Evolutionary conservation across 805 yeast genomes (phyloP), one percentile per base, ranked within the genome.

Genomic region (Sungouiozyma intestinalis): DNA sequence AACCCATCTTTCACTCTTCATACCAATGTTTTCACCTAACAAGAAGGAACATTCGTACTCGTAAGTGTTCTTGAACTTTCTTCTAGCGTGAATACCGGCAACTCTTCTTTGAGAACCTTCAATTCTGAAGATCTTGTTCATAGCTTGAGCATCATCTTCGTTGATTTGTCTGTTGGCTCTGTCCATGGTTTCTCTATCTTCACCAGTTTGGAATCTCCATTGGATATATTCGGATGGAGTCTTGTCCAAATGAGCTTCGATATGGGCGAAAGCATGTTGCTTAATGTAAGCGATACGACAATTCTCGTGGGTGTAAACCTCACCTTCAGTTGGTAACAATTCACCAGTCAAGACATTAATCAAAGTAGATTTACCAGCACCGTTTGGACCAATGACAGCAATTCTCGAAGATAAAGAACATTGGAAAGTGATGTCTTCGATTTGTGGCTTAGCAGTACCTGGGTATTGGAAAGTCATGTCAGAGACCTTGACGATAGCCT

Each of bases 161-260:
- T 84, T 87, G 70, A 92, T 87, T 71, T 82, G 90, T 79, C 98
- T 86, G 72, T 94, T 86, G 69, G 97, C 98, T 78, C 97, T 85
- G 79, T 92, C 98, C 98, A 92, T 92, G 74, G 98, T 92, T 79
- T 92, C 98, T 78, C 98, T 87, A 74, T 92, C 98, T 79, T 92
- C 98, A 88, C 98, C 98, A 68, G 98, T 92, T 79, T 92, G 98
- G 97, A 90, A 92, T 83, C 98, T 92, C 98, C 98, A 92, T 78
- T 92, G 98, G 63, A 92, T 92, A 78, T 92, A 92, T 79, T 92
- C 98, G 64, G 97, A 87, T 67, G 98, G 98, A 66, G 99, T 92
- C 81, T 84, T 85, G 81, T 92, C 99, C 71, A 90, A 79, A 70
- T 92, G 98, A 68, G 84, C 79, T 73, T 94, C 99, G 65, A 92